Conservation (phyloP, 75 land plant genomes). For the Sequoiadendron giganteum region DNA sequence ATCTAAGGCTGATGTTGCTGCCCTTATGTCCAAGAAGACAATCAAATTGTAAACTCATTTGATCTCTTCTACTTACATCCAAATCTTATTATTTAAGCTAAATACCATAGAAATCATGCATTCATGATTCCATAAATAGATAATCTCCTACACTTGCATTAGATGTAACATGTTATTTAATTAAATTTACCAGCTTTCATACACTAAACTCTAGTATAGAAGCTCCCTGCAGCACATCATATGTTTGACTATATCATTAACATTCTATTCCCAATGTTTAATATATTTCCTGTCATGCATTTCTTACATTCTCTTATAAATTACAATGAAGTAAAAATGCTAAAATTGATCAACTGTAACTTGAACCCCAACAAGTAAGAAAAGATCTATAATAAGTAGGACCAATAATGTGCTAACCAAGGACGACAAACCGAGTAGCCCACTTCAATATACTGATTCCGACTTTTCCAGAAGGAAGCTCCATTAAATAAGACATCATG, state of each 20-base stretch:
- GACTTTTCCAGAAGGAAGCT: constrained; percentile 33
- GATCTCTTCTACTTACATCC: neutral
- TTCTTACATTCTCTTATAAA: neutral
- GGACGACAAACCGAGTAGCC: constrained; percentile 29
- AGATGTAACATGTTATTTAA: neutral
- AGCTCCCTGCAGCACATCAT: neutral
- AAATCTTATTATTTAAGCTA: too few species aligned
- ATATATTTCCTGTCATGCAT: neutral
- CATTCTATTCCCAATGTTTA: neutral
- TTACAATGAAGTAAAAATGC: neutral
- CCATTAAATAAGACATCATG: constrained; percentile 39
- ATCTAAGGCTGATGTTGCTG: neutral
- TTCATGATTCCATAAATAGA: neutral
- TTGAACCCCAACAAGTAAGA: neutral
- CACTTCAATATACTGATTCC: constrained; percentile 32
- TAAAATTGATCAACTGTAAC: neutral
- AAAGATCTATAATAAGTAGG: neutral
- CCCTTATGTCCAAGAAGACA: neutral
- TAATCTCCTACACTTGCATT: neutral
- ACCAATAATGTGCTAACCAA: constrained; percentile 18
- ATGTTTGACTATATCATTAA: neutral
- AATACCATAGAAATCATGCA: too few species aligned
- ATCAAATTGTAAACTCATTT: neutral
- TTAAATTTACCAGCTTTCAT: neutral
- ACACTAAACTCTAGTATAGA: neutral